Evolutionary conservation across 306 rosid genomes (phyloP), one percentile per base, ranked within the genome.

Genomic region (Malus orientalis): DNA sequence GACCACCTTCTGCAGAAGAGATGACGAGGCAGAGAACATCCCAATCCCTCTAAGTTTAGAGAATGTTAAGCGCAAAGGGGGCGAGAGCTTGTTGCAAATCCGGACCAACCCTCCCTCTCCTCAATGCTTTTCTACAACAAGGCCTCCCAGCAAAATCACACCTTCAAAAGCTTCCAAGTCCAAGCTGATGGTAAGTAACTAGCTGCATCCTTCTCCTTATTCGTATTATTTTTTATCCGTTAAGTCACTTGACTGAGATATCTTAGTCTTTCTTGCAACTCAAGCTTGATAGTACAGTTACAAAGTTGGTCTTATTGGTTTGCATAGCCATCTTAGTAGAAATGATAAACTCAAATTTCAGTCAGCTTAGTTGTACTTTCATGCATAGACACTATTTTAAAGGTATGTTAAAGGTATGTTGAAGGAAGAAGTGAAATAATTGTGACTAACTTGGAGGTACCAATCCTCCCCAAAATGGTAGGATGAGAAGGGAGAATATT

Each of bases 101-200:
- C 83, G 97, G 53, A 91, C 97, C 62, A 91, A 91, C 77, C 99
- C 99, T 79, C 99, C 99, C 40, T 90, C 99, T 74, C 99, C 99
- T 66, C 97, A 95, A 84, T 95, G 99, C 89, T 95, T 95, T 87
- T 95, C 97, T 58, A 85, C 81, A 11, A 25, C 78, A 53, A 84
- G 72, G 59, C 83, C 79, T 45, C 81, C 82, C 25, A 76, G 66
- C 30, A 91, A 85, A 82, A 38, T 76, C 38, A 81, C 82, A 49
- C 78, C 88, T 71, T 76, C 89, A 73, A 81, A 83, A 86, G 67
- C 82, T 62, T 76, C 87, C 67, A 87, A 84, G 81, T 86, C 95
- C 66, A 70, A 84, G 81, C 76, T 90, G 54, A 88, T 83, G 97
- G 98, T 92, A 84, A 16, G 87, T 71, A 68, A 2, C 76, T 69